Conservation (phyloP, 148 eudicot species). For the Camellia granthamiana region DNA sequence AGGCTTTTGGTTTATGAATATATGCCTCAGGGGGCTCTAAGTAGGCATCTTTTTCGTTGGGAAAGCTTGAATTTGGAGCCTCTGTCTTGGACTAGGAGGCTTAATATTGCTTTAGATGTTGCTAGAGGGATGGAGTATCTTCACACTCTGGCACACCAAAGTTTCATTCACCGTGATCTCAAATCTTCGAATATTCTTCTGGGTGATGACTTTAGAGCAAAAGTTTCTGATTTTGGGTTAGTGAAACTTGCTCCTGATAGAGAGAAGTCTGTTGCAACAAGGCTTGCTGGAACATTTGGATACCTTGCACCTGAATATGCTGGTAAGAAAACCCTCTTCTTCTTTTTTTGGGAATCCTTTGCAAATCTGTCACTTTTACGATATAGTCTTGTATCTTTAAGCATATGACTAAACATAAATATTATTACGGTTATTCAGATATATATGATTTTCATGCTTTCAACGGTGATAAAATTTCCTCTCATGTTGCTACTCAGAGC, state of each 20-base stretch:
- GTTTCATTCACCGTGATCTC: constrained; percentile 78
- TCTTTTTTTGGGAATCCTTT: no score
- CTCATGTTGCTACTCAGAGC: no score
- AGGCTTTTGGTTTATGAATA: constrained; percentile 76
- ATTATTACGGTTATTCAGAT: background rate
- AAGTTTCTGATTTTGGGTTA: constrained; percentile 75
- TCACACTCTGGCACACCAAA: constrained; percentile 62
- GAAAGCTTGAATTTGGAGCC: constrained; percentile 48
- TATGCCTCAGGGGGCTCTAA: constrained; percentile 70
- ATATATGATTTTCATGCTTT: background rate
- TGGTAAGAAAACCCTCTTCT: constrained; percentile 33
- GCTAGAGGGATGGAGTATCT: constrained; percentile 80
- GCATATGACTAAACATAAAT: background rate
- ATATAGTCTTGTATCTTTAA: background rate
- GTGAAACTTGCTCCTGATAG: constrained; percentile 78
- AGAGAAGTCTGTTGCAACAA: constrained; percentile 62
- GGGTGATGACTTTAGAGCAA: constrained; percentile 65
- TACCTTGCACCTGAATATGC: constrained; percentile 90
- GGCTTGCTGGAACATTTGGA: constrained; percentile 80
- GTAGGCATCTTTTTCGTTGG: constrained; percentile 69
- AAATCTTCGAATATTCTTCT: constrained; percentile 71
- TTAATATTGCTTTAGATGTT: constrained; percentile 65
- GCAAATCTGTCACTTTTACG: background rate
- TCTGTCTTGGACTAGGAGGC: constrained; percentile 66
- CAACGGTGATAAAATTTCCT: background rate